phyloP scores from a whole-genome alignment of 768 basidiomycete genomes.

The Suillus fuscotomentosus region DNA sequence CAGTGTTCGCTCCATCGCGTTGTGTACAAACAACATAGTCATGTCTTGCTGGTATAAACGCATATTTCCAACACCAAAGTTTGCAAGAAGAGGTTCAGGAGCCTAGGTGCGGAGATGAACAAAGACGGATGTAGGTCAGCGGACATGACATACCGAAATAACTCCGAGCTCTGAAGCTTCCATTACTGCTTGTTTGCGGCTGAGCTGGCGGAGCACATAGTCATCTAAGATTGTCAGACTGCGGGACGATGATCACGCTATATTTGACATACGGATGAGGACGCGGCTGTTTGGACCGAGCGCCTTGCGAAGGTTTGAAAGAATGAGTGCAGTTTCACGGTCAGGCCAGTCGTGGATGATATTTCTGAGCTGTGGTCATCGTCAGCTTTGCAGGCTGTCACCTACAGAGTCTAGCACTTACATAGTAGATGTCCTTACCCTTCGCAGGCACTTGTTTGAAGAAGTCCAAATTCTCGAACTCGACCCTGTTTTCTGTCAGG shows the following conservation, averaged over 20 bases:
- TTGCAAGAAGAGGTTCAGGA: constrained; percentile 18
- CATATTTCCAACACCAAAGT: no score
- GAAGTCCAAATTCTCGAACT: constrained; percentile 30
- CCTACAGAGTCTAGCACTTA: constrained; percentile 13
- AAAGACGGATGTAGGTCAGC: neutral
- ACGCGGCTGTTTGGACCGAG: no score
- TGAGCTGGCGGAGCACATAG: constrained; percentile 2
- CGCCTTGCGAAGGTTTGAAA: no score
- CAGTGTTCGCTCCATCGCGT: constrained; percentile 32
- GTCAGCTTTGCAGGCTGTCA: neutral
- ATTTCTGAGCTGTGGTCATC: constrained; percentile 14
- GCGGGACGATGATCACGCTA: no score
- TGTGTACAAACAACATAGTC: constrained; percentile 27
- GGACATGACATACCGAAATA: constrained; percentile 9
- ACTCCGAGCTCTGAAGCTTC: constrained; percentile 15
- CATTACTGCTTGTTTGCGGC: constrained; percentile 12
- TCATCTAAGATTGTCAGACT: no score
- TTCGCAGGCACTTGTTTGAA: constrained; percentile 24
- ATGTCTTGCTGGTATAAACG: constrained; percentile 30
- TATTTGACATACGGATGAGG: no score
- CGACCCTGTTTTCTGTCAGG: constrained; percentile 21
- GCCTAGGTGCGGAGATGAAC: constrained; percentile 19
- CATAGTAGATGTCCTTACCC: constrained; percentile 33
- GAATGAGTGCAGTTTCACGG: no score
- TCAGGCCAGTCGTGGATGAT: constrained; percentile 27